Conservation (phyloP, 495 filamentous ascomycete genomes). For the Penicillium coprophilum region DNA sequence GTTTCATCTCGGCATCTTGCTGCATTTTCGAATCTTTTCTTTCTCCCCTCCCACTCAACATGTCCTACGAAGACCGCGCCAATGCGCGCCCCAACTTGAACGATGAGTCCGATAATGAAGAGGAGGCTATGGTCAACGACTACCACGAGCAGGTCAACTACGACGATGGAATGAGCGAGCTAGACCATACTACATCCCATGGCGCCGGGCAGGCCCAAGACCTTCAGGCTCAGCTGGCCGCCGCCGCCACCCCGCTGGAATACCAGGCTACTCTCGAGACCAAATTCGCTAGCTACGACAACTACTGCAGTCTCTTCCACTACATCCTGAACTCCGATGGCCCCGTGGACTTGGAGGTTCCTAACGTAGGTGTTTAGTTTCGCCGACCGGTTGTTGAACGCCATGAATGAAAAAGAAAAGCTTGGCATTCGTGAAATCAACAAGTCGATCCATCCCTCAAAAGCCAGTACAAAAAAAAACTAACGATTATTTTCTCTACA, state of each 20-base stretch:
- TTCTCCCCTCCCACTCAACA: slow-evolving; percentile 30
- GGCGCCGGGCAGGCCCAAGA: slow-evolving; percentile 60
- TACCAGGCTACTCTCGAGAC: slow-evolving; percentile 90
- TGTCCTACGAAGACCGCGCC: slow-evolving; percentile 54
- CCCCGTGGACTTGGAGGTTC: slow-evolving; percentile 92
- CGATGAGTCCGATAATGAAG: slow-evolving; percentile 88
- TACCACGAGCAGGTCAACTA: slow-evolving; percentile 93
- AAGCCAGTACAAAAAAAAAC: slow-evolving; percentile 6
- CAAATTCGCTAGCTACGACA: slow-evolving; percentile 98
- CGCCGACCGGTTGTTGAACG: slow-evolving; percentile 11
- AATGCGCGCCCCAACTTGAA: slow-evolving; percentile 56
- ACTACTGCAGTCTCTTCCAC: slow-evolving; percentile 98
- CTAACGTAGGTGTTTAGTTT: slow-evolving; percentile 66
- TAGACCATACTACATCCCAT: slow-evolving; percentile 62
- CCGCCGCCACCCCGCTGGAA: slow-evolving; percentile 91
- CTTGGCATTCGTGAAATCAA: slow-evolving; percentile 17
- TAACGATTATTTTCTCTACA: slow-evolving; percentile 37
- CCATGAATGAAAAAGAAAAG: slow-evolving; percentile 18
- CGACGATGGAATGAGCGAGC: slow-evolving; percentile 77
- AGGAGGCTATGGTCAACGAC: slow-evolving; percentile 90
- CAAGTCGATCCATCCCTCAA: background rate
- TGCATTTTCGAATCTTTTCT: slow-evolving; percentile 9
- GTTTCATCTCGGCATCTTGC: slow-evolving; percentile 27
- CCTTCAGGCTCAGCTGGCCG: slow-evolving; percentile 83
- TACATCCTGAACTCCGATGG: slow-evolving; percentile 98